Base-by-base conservation (phyloP, 495 filamentous ascomycete genomes). In the Penicillium argentinense region DNA sequence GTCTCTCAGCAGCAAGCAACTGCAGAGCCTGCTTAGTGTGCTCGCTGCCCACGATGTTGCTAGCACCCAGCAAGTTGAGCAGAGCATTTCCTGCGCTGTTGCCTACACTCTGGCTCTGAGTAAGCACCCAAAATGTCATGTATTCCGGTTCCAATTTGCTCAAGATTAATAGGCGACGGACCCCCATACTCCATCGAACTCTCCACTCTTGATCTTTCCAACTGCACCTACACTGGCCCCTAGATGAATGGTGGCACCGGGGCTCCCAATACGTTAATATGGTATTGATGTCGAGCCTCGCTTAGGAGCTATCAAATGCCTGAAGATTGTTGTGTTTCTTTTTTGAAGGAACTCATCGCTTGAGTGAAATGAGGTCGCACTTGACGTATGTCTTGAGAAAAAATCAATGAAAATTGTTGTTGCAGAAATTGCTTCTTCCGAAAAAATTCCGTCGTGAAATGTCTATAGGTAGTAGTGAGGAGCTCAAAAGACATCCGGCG, bases 141-240 rank as follows among this genome's bases (percentile, higher is more conserved):
- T n/a, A n/a, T n/a, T n/a, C n/a, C n/a, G n/a, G n/a, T n/a, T n/a
- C n/a, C n/a, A n/a, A n/a, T n/a, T 23, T 39, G 13, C 32, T 46
- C 9, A 37, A 17, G 18, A 32, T 28, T 2, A 6, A 17, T 19
- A 47, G 43, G 38, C 42, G 11, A 14, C 13, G 49, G 42, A 14
- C 43, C 49, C 2, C 49, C 49, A 8, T 53, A 53, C 30, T 47
- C 43, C 32, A 47, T 53, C 41, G 49, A 53, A 17, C 38, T 53
- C 9, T 18, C 49, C 25, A 42, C 14, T 26, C 39, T 53, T 7
- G 49, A 53, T 12, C 49, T 53, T 17, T 39, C 38, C 22, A 53
- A 53, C 43, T 53, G 49, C 32, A 53, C 49, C 29, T 53, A 53
- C 24, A 38, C 40, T 24, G 39, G 26, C 27, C 41, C 41, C 28